Percentiles rank a stretch among this genome's conserved stretches.
Evolutionary conservation across 148 eudicot genomes (phyloP).

Genomic region (Fallopia convolvulus): DNA sequence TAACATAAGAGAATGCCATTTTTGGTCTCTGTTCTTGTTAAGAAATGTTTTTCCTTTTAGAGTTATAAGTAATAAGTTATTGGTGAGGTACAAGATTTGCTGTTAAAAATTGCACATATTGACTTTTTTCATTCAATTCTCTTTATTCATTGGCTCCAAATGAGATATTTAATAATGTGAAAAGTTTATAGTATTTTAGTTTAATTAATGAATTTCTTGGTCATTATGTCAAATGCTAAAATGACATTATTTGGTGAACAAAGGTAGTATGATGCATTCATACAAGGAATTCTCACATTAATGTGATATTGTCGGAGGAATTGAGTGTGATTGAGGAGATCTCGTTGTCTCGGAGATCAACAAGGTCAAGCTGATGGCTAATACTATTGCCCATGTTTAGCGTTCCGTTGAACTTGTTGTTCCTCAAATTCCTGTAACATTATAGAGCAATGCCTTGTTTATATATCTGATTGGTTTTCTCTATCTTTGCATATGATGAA

Average conservation of each 20-base stretch:
- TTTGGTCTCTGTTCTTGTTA: no score
- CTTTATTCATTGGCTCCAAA: no score
- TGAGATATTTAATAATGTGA: no score
- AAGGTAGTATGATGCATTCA: not conserved
- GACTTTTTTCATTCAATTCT: no score
- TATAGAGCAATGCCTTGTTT: not conserved
- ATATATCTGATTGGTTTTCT: not conserved
- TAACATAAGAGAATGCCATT: not conserved
- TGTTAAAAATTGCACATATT: no score
- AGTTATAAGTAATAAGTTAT: no score
- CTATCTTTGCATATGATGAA: not conserved
- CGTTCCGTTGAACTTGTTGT: constrained; percentile 64
- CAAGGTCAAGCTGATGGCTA: constrained; percentile 65
- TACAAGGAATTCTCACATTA: constrained; percentile 44
- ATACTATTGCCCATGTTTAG: constrained; percentile 54
- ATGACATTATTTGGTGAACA: no score
- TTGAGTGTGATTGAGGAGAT: constrained; percentile 64
- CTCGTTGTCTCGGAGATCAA: constrained; percentile 71
- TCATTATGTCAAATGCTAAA: no score
- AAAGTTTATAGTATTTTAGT: no score
- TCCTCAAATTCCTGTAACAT: constrained; percentile 63
- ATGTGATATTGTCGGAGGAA: constrained; percentile 50
- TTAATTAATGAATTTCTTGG: no score
- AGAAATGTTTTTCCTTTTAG: no score
- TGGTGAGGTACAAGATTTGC: no score